Evolutionary conservation across 345 rosid genomes (phyloP), one percentile per base, ranked within the genome.

Genomic region (Gossypium ekmanianum): DNA sequence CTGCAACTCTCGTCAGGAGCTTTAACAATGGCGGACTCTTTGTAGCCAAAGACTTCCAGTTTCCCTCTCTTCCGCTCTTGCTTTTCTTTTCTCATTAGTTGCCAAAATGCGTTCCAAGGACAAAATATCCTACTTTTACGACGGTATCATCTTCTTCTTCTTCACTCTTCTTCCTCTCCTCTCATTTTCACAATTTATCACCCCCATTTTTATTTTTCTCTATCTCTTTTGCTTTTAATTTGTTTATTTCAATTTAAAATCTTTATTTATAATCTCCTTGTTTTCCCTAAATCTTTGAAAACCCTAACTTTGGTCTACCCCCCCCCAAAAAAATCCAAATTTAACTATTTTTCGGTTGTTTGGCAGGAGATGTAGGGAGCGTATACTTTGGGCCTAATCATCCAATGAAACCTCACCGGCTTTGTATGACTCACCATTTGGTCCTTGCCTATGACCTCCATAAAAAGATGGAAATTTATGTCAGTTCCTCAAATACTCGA

Each of bases 391-490:
- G 98, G 13, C 97, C 98, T 0, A 89, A 96, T 78, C 99, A 95
- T 84, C 99, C 98, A 1, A 93, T 93, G 99, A 92, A 93, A 76
- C 99, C 98, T 1, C 98, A 96, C 80, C 83, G 99, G 79, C 94
- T 92, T 59, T 93, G 99, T 75, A 93, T 96, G 98, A 93, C 98
- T 1, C 99, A 93, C 80, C 99, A 96, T 87, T 92, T 96, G 50
- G 93, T 96, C 51, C 99, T 96, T 74, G 81, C 97, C 7, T 96
- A 96, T 75, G 97, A 91, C 2, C 98, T 96, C 52, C 98, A 96
- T 81, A 83, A 79, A 83, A 93, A 92, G 85, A 96, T 96, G 99
- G 97, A 95, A 84, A 81, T 96, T 78, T 93, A 90, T 85, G 98
- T 90, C 17, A 70, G 98, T 85, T 50, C 16, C 70, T 81, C 47